A percentile compares a stretch with the other conserved stretches of the same genome.
phyloP scores from a whole-genome alignment of 495 filamentous ascomycete species.

The Endocarpon pusillum region DNA sequence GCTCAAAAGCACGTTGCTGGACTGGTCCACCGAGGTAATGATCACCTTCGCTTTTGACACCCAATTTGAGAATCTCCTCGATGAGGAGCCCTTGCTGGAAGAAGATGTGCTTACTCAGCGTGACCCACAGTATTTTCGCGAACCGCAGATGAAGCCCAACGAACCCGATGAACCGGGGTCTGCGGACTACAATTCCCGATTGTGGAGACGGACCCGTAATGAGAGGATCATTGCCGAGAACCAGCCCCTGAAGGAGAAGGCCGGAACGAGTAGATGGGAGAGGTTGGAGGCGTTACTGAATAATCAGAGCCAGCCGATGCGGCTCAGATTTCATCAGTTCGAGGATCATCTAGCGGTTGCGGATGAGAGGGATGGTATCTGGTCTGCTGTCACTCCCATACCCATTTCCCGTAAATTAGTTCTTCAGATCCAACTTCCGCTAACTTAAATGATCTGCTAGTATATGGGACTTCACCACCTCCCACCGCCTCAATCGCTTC shows the following conservation, averaged over 20 bases:
- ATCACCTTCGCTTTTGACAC: background rate
- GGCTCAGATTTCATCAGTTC: constrained; percentile 94
- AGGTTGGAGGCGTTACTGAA: constrained; percentile 59
- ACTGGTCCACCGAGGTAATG: constrained; percentile 82
- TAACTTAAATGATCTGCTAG: constrained; percentile 22
- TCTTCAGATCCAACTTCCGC: constrained; percentile 1
- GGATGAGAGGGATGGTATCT: constrained; percentile 76
- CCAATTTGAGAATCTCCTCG: no score
- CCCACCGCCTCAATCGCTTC: constrained; percentile 61
- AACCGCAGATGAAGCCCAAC: constrained; percentile 94
- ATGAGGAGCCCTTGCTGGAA: no score
- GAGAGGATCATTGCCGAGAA: constrained; percentile 82
- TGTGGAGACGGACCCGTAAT: constrained; percentile 87
- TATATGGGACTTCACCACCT: constrained; percentile 83
- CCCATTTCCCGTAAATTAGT: background rate
- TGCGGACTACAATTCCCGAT: constrained; percentile 86
- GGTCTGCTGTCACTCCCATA: constrained; percentile 22
- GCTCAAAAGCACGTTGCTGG: constrained; percentile 65
- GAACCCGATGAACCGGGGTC: constrained; percentile 94
- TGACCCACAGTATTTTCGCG: constrained; percentile 86
- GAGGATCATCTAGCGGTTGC: constrained; percentile 91
- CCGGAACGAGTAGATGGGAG: constrained; percentile 72
- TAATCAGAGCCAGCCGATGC: constrained; percentile 71
- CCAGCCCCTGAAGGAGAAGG: constrained; percentile 78
- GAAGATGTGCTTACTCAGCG: no score